Evolutionary conservation across 805 yeast species (phyloP), one percentile per base, ranked within the genome.

Genomic region (Yarrowia porcina): DNA sequence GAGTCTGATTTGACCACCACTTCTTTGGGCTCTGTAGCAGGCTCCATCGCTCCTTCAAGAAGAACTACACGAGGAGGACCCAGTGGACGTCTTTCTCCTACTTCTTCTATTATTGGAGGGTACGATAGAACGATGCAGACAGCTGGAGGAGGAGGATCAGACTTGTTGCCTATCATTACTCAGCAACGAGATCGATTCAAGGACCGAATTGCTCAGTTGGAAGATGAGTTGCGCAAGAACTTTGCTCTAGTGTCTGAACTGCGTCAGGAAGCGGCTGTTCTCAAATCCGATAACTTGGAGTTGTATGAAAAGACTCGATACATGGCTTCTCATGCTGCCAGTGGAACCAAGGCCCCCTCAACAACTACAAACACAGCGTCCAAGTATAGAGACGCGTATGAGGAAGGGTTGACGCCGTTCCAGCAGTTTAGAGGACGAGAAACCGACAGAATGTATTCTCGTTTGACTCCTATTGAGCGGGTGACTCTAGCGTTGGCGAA

Each of bases 141-240:
- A 21, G 21, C 2, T 4, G 28, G 52, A 21, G 47, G 66, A 8
- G 83, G 82, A 60, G 70, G 78, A n/a, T 66, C 69, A 8, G 12
- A 81, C 85, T 4, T 92, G 28, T 74, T 93, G 57, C 96, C 96
- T 0, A 90, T 93, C 61, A 84, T 94, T 28, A 91, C 97, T 13
- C 92, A 93, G 71, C 99, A 93, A 76, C 84, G 99, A 72, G 99
- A 93, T 73, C 79, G 99, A 66, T 91, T 92, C 78, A 85, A 96
- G 69, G 81, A 83, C n/a, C 81, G 90, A 62, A 90, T 88, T 69
- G 83, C 82, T 64, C 97, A 90, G 71, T 79, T 94, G 62, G 98
- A 93, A 72, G 88, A 88, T 63, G 96, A 90, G 69, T 69, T 86
- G 38, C 85, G 88, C 72, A 83, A 82, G 67, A 84, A 82, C 66